A percentile compares a stretch with the other conserved stretches of the same genome.
Conservation (phyloP, 2,329 filamentous ascomycete genomes). For the Ilyonectria robusta region DNA sequence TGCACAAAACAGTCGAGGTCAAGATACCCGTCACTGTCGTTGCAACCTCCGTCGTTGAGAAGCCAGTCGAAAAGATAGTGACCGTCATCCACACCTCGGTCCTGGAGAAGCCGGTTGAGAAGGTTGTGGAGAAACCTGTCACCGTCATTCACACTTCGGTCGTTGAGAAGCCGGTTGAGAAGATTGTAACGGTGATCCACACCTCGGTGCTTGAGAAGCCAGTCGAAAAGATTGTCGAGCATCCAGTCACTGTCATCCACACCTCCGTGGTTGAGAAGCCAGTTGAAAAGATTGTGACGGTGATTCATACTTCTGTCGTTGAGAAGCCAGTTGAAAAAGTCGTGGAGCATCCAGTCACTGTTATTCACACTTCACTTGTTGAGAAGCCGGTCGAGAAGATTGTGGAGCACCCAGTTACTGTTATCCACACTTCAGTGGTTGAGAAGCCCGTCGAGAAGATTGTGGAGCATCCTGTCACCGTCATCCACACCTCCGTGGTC, state of each 20-base stretch:
- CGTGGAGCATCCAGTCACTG: background rate
- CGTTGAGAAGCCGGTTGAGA: background rate
- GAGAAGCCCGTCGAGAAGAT: background rate
- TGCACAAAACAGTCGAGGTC: background rate
- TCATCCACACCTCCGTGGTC: background rate
- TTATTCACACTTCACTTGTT: background rate
- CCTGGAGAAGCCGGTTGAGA: background rate
- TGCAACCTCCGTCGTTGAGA: background rate
- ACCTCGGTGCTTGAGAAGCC: background rate
- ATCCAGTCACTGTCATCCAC: background rate
- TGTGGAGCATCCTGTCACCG: background rate
- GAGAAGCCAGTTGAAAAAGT: background rate
- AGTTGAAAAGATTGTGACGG: background rate
- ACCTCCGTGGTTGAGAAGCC: background rate
- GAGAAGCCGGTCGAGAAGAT: background rate
- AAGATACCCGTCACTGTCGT: background rate
- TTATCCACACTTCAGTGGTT: background rate
- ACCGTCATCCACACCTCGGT: background rate
- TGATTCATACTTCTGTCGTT: background rate
- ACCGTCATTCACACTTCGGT: background rate
- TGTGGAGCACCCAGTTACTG: background rate
- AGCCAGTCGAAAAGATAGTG: background rate
- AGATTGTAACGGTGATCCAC: background rate
- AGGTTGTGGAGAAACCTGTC: background rate
- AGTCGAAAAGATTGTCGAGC: background rate